A percentile compares a stretch with the other conserved stretches of the same genome.
Evolutionary conservation across 108 stramenopile species (phyloP).

Genomic region (Pseudonitzschia multiseries): DNA sequence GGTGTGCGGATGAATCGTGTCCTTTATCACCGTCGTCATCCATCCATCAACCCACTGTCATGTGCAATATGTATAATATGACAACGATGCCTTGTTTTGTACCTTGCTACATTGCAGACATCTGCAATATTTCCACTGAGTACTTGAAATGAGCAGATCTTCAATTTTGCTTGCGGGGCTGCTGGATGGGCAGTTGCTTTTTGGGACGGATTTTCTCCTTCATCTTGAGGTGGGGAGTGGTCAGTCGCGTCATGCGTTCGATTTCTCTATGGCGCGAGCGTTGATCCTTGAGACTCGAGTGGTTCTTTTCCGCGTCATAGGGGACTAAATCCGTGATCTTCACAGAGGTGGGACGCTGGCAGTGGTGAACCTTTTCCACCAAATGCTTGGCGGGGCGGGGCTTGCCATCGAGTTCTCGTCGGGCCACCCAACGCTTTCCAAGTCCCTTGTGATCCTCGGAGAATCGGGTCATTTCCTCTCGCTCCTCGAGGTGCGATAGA

Average conservation of each 20-base stretch:
- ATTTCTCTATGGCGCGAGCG: constrained; percentile 19
- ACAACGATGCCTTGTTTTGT: constrained; percentile 2
- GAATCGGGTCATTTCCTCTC: constrained; percentile 43
- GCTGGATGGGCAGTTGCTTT: constrained; percentile 38
- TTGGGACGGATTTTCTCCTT: constrained; percentile 12
- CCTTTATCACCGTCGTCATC: background rate
- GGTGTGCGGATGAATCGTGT: background rate
- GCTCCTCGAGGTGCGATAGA: constrained; percentile 46
- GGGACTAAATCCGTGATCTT: constrained; percentile 22
- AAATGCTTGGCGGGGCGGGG: constrained; percentile 32
- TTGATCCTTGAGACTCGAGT: constrained; percentile 5
- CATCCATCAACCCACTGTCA: background rate
- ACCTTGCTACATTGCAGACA: background rate
- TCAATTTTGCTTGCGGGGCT: constrained; percentile 39
- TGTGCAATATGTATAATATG: background rate
- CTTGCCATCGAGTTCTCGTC: constrained; percentile 40
- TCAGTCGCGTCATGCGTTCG: constrained; percentile 6
- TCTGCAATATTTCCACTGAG: background rate
- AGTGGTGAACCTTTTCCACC: constrained; percentile 23
- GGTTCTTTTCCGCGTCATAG: constrained; percentile 13
- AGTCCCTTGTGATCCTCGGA: constrained; percentile 26
- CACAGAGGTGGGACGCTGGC: constrained; percentile 1
- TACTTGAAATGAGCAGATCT: background rate
- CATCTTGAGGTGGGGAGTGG: constrained; percentile 19
- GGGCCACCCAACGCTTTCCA: constrained; percentile 56